A percentile compares a stretch with the other conserved stretches of the same genome.
Evolutionary conservation across 139 green algal genomes (phyloP).

Genomic region (Chlamydomonas sphaeroides): DNA sequence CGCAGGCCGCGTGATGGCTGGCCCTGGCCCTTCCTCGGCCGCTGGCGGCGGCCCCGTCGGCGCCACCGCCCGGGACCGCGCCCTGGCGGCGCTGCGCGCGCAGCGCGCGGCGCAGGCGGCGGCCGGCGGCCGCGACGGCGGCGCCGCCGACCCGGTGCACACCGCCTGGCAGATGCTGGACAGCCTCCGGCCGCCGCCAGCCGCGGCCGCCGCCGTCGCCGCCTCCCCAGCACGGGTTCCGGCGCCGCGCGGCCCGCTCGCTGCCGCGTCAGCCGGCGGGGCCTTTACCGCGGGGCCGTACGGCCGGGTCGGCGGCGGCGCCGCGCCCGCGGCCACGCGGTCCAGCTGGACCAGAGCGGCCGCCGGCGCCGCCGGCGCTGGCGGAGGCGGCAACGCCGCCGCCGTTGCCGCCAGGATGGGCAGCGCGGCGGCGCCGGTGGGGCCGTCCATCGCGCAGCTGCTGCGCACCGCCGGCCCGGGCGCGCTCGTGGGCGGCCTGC

Average conservation of each 20-base stretch:
- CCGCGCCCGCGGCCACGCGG: too few relatives aligned
- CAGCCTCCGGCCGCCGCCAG: too few relatives aligned
- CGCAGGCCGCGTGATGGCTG: not conserved
- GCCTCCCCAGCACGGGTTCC: too few relatives aligned
- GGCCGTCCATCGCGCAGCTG: not conserved
- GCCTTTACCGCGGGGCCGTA: too few relatives aligned
- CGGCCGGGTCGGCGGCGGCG: not conserved
- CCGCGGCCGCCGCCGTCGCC: too few relatives aligned
- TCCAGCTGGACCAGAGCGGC: too few relatives aligned
- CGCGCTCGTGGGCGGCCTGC: constrained; percentile 16
- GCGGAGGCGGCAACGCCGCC: not conserved
- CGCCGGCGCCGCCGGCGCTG: not conserved
- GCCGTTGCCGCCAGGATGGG: not conserved
- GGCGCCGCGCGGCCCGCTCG: not conserved
- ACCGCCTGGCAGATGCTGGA: not conserved
- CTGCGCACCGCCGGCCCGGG: not conserved
- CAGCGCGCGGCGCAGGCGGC: not conserved
- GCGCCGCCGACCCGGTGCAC: not conserved
- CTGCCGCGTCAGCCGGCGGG: too few relatives aligned
- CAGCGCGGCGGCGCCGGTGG: not conserved
- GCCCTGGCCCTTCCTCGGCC: not conserved
- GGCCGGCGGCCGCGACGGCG: not conserved
- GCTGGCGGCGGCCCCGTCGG: not conserved
- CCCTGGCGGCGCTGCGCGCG: constrained; percentile 1
- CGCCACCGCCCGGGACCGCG: not conserved